Evolutionary conservation across 202 grass and related monocot species (phyloP).

Genomic region (Zizania palustris): DNA sequence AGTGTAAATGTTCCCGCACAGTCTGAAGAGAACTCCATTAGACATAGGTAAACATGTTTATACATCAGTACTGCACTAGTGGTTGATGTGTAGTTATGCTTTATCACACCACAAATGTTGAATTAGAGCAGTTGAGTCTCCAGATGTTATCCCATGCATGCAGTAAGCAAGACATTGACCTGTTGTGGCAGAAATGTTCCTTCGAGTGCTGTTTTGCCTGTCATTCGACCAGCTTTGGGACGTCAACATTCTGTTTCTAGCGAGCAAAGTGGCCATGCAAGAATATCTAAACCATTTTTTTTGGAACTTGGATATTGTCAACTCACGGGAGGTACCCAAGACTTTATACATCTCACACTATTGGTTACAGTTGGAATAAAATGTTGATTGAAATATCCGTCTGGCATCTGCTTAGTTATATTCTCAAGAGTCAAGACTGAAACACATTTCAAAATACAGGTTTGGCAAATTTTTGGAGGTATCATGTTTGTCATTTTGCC

Average conservation of each 20-base stretch:
- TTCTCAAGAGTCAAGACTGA: background rate
- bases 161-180: slow-evolving; percentile 59
- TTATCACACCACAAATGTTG: slow-evolving; percentile 40
- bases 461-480: slow-evolving; percentile 99
- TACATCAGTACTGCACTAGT: background rate
- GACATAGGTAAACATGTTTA: slow-evolving; percentile 69
- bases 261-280: slow-evolving; percentile 90
- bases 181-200: slow-evolving; percentile 93
- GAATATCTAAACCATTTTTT: slow-evolving; percentile 97
- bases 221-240: slow-evolving; percentile 88
- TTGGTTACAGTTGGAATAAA: slow-evolving; percentile 9
- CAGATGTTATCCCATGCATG: slow-evolving; percentile 63
- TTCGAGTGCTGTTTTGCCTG: slow-evolving; percentile 95
- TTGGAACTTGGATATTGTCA: slow-evolving; percentile 94
- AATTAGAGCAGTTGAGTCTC: slow-evolving; percentile 66
- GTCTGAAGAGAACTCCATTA: slow-evolving; percentile 71
- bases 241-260: slow-evolving; percentile 89
- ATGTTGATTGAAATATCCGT: slow-evolving; percentile 19
- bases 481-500: slow-evolving; percentile 85
- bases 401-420: slow-evolving; percentile 34
- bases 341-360: slow-evolving; percentile 18
- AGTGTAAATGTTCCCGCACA: slow-evolving; percentile 74
- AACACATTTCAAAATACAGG: slow-evolving; percentile 50
- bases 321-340: slow-evolving; percentile 80
- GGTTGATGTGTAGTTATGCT: slow-evolving; percentile 36